phyloP scores from a whole-genome alignment of 331 rosid genomes.

The Cydonia oblonga region DNA sequence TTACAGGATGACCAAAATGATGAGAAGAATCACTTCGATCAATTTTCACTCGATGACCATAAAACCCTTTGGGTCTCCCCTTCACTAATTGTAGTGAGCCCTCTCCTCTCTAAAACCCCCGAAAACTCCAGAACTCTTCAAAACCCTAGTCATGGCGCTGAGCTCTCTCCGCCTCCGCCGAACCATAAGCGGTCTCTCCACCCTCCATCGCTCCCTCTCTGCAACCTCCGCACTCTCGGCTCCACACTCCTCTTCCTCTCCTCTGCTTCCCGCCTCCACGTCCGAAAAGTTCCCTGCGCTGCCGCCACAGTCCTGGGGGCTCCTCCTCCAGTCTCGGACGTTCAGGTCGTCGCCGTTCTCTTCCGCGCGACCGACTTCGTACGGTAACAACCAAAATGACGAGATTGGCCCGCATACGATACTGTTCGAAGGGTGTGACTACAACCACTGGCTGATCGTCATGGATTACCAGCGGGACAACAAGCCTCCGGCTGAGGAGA shows the following conservation, averaged over 20 bases:
- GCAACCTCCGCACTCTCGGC: neutral
- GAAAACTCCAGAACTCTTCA: neutral
- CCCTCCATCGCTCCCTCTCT: constrained; percentile 23
- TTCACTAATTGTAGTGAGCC: neutral
- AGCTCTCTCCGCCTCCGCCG: constrained; percentile 27
- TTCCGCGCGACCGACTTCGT: constrained; percentile 23
- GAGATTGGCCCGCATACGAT: constrained; percentile 73
- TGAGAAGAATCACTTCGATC: no score
- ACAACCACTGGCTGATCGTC: constrained; percentile 90
- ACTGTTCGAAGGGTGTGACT: constrained; percentile 90
- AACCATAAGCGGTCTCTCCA: constrained; percentile 20
- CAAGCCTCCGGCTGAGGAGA: constrained; percentile 47
- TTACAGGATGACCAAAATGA: accelerated
- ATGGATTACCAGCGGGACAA: constrained; percentile 58
- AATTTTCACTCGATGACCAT: no score
- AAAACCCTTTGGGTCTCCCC: no score
- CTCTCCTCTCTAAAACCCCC: neutral
- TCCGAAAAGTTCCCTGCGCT: neutral
- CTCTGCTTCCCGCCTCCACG: neutral
- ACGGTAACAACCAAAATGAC: constrained; percentile 12
- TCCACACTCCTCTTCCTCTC: constrained; percentile 4
- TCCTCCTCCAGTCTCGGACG: constrained; percentile 27
- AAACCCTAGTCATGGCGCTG: constrained; percentile 11
- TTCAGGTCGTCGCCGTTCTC: constrained; percentile 34
- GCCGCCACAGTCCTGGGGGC: neutral